A percentile compares a stretch with the other conserved stretches of the same genome.
Evolutionary conservation across 805 yeast genomes (phyloP).

Genomic region (Cyberlindnera misumaiensis): DNA sequence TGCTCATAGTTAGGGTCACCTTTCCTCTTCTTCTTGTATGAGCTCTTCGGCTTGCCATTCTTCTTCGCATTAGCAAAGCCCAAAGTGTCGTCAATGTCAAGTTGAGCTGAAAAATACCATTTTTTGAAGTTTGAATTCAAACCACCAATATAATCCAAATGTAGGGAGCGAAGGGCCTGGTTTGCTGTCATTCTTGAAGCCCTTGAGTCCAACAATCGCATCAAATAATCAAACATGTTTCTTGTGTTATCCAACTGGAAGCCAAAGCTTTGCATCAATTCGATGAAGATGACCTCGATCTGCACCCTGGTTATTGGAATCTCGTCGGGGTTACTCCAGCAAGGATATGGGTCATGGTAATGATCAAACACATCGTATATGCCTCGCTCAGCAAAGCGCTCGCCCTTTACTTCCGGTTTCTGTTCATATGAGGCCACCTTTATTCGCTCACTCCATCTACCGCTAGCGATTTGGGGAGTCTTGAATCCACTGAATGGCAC

Average conservation of each 20-base stretch:
- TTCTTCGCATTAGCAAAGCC: constrained; percentile 28
- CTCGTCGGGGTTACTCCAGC: constrained; percentile 36
- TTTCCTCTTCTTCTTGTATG: constrained; percentile 4
- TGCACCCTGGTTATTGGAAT: constrained; percentile 46
- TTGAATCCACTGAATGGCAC: constrained; percentile 93
- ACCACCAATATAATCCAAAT: constrained; percentile 75
- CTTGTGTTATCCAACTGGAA: constrained; percentile 60
- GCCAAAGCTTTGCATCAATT: constrained; percentile 50
- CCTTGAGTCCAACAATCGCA: constrained; percentile 60
- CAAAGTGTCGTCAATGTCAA: constrained; percentile 51
- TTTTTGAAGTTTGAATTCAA: constrained; percentile 58
- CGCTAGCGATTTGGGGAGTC: constrained; percentile 83
- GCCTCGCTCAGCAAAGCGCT: constrained; percentile 32
- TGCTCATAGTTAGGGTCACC: neutral
- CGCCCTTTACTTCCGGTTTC: constrained; percentile 24
- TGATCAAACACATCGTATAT: constrained; percentile 37
- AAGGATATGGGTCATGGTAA: constrained; percentile 43
- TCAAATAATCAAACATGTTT: constrained; percentile 61
- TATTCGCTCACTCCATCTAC: constrained; percentile 42
- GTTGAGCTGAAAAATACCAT: constrained; percentile 72
- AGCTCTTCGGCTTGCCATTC: constrained; percentile 20
- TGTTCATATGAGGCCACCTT: constrained; percentile 25
- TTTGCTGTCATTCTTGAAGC: constrained; percentile 56
- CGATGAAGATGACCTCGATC: constrained; percentile 50
- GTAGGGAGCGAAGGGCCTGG: constrained; percentile 52